Conservation (phyloP, 1,284 basidiomycete species). For the Rugosomyces carneus region DNA sequence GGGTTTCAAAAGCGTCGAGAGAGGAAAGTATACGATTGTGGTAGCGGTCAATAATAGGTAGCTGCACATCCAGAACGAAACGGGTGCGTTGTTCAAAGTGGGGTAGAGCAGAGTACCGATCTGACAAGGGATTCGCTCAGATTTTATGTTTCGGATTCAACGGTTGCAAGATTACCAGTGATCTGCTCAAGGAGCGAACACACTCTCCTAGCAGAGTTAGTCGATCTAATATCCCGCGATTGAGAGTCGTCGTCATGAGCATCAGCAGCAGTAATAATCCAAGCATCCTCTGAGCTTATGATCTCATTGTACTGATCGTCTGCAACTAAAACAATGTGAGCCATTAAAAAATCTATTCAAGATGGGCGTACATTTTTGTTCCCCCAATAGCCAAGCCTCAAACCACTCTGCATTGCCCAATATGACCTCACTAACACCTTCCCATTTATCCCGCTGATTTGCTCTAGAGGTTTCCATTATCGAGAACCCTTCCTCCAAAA, state of each 20-base stretch:
- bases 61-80: conserved; percentile 81
- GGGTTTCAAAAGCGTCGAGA: conserved; percentile 88
- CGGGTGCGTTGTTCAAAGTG: conserved; percentile 70
- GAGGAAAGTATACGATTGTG: conserved; percentile 74
- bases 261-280: conserved; percentile 74
- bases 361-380: conserved; percentile 69
- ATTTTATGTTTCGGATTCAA: not conserved
- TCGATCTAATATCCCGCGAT: conserved; percentile 52
- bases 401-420: conserved; percentile 87
- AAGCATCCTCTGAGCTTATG: conserved; percentile 78
- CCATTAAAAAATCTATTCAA: not conserved
- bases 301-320: conserved; percentile 80
- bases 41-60: conserved; percentile 80
- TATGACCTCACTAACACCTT: conserved; percentile 77
- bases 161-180: conserved; percentile 49
- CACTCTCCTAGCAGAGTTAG: conserved; percentile 75
- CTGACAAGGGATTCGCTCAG: conserved; percentile 28
- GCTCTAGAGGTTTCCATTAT: conserved; percentile 45
- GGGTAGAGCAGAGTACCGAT: conserved; percentile 87
- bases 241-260: conserved; percentile 39
- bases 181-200: conserved; percentile 85
- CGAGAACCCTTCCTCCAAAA: conserved; percentile 73
- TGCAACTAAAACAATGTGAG: conserved; percentile 44
- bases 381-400: conserved; percentile 82
- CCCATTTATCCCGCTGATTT: conserved; percentile 41